These are phyloP conservation scores for Ascoidea rubescens DNA, from an alignment of 805 yeast species.

Conservation along the genomic window DNA sequence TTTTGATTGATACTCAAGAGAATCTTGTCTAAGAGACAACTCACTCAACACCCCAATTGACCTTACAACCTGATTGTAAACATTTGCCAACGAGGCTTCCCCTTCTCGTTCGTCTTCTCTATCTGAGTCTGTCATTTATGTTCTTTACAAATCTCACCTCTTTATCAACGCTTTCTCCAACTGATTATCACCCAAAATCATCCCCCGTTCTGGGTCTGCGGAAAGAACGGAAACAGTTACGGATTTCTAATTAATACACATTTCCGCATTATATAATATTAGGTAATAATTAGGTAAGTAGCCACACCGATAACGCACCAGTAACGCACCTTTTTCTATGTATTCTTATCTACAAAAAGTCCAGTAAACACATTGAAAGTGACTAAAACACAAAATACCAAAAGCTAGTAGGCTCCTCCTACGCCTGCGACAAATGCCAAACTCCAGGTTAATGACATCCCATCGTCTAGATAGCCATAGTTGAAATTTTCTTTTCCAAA, in stretches of 20 bases:
- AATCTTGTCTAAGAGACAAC: slow-evolving; percentile 24
- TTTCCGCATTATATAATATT: no score
- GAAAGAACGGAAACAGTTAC: no score
- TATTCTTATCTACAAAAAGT: no score
- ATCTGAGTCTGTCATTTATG: not conserved
- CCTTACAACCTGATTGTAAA: not conserved
- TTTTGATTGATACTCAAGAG: slow-evolving; percentile 24
- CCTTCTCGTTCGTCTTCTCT: not conserved
- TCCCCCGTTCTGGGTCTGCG: no score
- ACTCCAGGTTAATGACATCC: slow-evolving; percentile 83
- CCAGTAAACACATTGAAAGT: no score
- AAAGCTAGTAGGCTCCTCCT: not conserved
- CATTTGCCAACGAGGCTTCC: not conserved
- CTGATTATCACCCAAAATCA: no score
- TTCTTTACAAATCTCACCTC: not conserved
- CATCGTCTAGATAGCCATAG: slow-evolving; percentile 53
- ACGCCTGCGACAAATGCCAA: slow-evolving; percentile 52
- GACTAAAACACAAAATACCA: no score
- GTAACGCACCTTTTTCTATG: no score
- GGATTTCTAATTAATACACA: no score
- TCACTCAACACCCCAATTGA: not conserved
- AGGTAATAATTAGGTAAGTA: no score
- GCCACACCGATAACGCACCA: no score
- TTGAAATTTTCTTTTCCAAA: slow-evolving; percentile 43
- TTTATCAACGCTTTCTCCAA: no score